Evolutionary conservation across 805 yeast species (phyloP).

Genomic region (Brettanomyces sp.): DNA sequence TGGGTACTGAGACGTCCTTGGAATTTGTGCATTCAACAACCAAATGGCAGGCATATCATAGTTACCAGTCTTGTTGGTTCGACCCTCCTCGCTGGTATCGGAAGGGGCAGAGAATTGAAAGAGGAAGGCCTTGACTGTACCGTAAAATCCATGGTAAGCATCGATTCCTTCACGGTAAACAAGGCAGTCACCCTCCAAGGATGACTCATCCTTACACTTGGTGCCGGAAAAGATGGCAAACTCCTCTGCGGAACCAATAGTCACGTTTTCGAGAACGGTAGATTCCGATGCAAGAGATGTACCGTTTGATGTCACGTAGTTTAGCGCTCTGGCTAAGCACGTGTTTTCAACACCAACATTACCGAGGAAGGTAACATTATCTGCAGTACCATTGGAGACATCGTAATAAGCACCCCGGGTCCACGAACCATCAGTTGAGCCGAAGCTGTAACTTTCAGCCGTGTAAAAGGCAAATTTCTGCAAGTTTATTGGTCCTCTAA

Average conservation of each 20-base stretch:
- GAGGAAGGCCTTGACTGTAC: constrained; percentile 59
- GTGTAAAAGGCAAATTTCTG: constrained; percentile 53
- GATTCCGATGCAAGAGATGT: constrained; percentile 33
- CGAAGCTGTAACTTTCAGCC: constrained; percentile 30
- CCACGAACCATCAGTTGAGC: constrained; percentile 41
- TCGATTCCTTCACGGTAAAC: constrained; percentile 68
- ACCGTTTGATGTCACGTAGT: constrained; percentile 56
- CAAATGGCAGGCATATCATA: constrained; percentile 71
- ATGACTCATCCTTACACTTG: constrained; percentile 40
- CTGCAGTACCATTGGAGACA: constrained; percentile 35
- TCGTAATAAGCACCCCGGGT: constrained; percentile 51
- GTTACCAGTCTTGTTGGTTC: constrained; percentile 23
- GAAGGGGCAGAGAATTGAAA: constrained; percentile 63
- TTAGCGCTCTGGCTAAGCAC: constrained; percentile 61
- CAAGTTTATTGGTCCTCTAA: constrained; percentile 65
- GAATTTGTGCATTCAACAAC: constrained; percentile 58
- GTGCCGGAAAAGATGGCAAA: constrained; percentile 50
- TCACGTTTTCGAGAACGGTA: constrained; percentile 38
- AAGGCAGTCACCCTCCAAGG: constrained; percentile 51
- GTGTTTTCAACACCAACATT: constrained; percentile 50
- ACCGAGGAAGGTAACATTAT: constrained; percentile 61
- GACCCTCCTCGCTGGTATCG: constrained; percentile 29
- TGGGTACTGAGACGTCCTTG: constrained; percentile 68
- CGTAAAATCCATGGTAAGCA: constrained; percentile 64
- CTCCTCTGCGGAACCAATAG: constrained; percentile 50